A percentile compares a stretch with the other conserved stretches of the same genome.
Conservation (phyloP, 306 rosid genomes). For the Quercus cerris region DNA sequence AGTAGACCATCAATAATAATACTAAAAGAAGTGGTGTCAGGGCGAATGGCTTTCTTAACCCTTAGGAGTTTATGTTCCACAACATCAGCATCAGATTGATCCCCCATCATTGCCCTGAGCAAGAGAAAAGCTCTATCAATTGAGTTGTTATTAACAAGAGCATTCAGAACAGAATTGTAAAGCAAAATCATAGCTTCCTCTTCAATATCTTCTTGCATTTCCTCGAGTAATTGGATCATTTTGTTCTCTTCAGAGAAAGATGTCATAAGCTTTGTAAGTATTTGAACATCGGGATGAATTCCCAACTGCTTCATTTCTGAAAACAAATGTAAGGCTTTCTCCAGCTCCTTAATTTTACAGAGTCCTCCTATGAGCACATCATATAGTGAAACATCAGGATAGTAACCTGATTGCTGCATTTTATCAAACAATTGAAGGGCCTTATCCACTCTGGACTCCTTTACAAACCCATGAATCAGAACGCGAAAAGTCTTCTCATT, state of each 20-base stretch:
- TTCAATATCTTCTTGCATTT: constrained; percentile 40
- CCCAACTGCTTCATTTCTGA: constrained; percentile 65
- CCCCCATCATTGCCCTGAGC: constrained; percentile 46
- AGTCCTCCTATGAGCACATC: constrained; percentile 79
- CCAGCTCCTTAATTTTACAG: constrained; percentile 46
- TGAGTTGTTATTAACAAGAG: constrained; percentile 43
- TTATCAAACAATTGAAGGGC: constrained; percentile 64
- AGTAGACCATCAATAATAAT: constrained; percentile 65
- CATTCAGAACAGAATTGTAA: constrained; percentile 56
- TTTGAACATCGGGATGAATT: constrained; percentile 46
- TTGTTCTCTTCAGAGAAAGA: constrained; percentile 41
- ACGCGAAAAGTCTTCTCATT: constrained; percentile 68
- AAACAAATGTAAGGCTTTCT: constrained; percentile 56
- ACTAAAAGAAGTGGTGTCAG: constrained; percentile 44
- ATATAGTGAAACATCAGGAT: constrained; percentile 58
- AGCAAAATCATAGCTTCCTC: constrained; percentile 40
- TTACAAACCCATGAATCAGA: constrained; percentile 79
- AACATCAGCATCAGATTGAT: constrained; percentile 25
- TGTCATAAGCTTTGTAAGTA: constrained; percentile 47
- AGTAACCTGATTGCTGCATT: constrained; percentile 56
- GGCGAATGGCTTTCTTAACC: constrained; percentile 40
- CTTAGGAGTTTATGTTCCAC: constrained; percentile 24
- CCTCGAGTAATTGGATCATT: constrained; percentile 48
- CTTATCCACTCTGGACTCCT: constrained; percentile 45
- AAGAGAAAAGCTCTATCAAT: constrained; percentile 51